Base-by-base conservation (phyloP, 805 yeast species). In the Candida vartiovaarae region DNA sequence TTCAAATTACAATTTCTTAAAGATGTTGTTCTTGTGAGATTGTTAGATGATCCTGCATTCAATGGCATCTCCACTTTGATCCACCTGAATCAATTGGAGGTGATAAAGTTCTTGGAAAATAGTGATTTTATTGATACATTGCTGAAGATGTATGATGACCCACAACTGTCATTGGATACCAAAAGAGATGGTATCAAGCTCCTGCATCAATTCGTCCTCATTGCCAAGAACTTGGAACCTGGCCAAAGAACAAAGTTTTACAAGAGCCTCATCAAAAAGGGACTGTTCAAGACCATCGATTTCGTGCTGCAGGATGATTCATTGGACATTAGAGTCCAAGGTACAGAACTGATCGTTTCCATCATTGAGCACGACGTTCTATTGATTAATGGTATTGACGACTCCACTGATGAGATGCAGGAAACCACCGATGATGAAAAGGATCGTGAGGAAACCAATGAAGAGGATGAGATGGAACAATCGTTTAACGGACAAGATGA, bases 281-380 rank as follows among this genome's bases (percentile, higher is more conserved):
- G 96, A 0, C 66, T 91, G 24, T 77, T 87, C 51, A 72, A 72
- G 45, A 76, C 86, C 64, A 68, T 91, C 25, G 72, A 75, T 34
- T 88, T 78, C 68, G 91, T 96, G 0, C 70, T 91, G 42, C 67
- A 69, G 26, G 82, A 78, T 52, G 59, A 64, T 1, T 63, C 63
- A 2, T 60, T 67, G 34, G 67, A 69, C 4, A 71, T 78, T 8
- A 68, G 91, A 44, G 78, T 81, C 2, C 57, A 84, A 24, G 95
- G 95, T 0, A 81, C 93, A 0, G 97, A 91, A 57, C 64, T 87
- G 7, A 74, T 90, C 11, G 84, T 85, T 7, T 70, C 88, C 1
- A 80, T 89, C 4, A 82, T 90, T 26, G 96, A 90, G 46, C 91
- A 85, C 53, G 96, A 89, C 56, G 81, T 85, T 8, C 62, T 79